phyloP scores from a whole-genome alignment of 2,329 filamentous ascomycete species.

The Beauveria sp. region DNA sequence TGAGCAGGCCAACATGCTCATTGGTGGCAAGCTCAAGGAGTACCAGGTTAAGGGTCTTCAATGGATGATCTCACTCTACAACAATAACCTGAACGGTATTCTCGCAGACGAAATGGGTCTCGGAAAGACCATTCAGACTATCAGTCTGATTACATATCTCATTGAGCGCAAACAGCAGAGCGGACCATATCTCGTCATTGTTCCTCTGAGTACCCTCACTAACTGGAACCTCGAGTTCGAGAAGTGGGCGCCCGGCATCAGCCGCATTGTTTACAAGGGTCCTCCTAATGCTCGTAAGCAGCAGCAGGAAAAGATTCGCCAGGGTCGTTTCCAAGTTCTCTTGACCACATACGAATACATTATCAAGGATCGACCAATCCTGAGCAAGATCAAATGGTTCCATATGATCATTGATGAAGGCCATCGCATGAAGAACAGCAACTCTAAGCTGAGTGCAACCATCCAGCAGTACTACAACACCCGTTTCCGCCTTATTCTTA shows the following conservation, averaged over 20 bases:
- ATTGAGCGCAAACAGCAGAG: constrained; percentile 91
- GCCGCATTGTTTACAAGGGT: constrained; percentile 92
- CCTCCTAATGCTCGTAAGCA: constrained; percentile 80
- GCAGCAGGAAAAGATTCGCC: constrained; percentile 89
- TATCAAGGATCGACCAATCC: constrained; percentile 91
- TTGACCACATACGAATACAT: constrained; percentile 99
- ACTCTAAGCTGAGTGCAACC: constrained; percentile 91
- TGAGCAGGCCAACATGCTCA: constrained; percentile 73
- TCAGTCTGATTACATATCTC: constrained; percentile 92
- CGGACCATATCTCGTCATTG: constrained; percentile 92
- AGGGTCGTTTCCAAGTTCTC: constrained; percentile 90
- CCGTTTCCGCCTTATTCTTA: constrained; percentile 91
- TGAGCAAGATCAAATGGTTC: constrained; percentile 99
- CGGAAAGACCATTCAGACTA: constrained; percentile 98
- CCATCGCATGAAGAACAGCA: constrained; percentile 98
- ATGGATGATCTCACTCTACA: constrained; percentile 99
- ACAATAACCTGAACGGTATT: constrained; percentile 99
- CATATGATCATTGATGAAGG: constrained; percentile 99
- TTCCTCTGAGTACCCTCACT: constrained; percentile 90
- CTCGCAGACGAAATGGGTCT: constrained; percentile 99
- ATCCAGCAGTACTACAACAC: constrained; percentile 93
- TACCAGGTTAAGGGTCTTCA: constrained; percentile 98
- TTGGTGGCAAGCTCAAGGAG: constrained; percentile 89
- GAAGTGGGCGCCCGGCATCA: constrained; percentile 89
- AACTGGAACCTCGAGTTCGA: constrained; percentile 99